Conservation (phyloP, 352 stramenopile genomes). For the Globisporangium irregulare region DNA sequence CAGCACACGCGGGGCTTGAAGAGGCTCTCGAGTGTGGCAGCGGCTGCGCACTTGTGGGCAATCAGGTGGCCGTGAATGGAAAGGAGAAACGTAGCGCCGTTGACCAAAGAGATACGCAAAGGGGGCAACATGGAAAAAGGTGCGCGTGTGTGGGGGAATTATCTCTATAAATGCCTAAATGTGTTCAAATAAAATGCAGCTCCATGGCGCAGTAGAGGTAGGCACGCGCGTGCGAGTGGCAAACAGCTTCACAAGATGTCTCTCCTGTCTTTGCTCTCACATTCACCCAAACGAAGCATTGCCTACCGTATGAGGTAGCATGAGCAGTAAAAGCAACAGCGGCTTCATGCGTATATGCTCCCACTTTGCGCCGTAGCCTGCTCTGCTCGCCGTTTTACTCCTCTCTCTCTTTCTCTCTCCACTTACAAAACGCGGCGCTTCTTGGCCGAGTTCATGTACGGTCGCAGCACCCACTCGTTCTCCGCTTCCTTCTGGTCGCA, state of each 20-base stretch:
- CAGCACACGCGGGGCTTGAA: not conserved
- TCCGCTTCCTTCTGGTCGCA: slow-evolving; percentile 99
- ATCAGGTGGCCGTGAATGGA: not conserved
- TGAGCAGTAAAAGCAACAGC: not conserved
- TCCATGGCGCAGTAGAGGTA: not conserved
- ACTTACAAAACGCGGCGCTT: slow-evolving; percentile 91
- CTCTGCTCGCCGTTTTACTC: not conserved
- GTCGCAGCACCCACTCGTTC: slow-evolving; percentile 98
- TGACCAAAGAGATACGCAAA: not conserved
- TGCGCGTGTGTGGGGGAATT: not conserved
- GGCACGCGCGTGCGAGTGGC: no score
- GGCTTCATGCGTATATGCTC: not conserved
- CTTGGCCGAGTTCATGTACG: slow-evolving; percentile 99
- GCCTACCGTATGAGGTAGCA: no score
- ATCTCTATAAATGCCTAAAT: slow-evolving; percentile 7
- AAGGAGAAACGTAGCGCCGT: not conserved
- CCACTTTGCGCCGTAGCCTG: not conserved
- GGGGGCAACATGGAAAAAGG: not conserved
- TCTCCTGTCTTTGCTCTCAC: not conserved
- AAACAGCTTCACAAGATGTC: no score
- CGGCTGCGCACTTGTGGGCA: not conserved
- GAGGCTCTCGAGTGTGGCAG: not conserved
- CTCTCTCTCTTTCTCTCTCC: not conserved
- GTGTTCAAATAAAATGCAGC: slow-evolving; percentile 9
- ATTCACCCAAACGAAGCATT: not conserved